phyloP scores from a whole-genome alignment of 192 early-diverging fungal genomes.

The Backusella parvicylindrica region DNA sequence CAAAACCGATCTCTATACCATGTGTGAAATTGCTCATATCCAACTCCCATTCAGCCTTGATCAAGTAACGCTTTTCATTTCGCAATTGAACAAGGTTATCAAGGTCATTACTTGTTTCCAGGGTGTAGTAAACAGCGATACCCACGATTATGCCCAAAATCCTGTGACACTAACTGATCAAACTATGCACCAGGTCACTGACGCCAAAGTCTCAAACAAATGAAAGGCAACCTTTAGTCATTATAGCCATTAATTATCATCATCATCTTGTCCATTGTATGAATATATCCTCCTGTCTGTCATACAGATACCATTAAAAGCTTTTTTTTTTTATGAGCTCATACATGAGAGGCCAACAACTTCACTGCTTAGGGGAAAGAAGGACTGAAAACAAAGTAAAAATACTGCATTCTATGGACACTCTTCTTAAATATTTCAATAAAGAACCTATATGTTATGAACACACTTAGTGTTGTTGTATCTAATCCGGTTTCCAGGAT shows the following conservation, averaged over 20 bases:
- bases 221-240: too few relatives aligned
- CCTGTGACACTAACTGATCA: not conserved
- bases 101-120: slow-evolving; percentile 7
- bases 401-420: too few relatives aligned
- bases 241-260: too few relatives aligned
- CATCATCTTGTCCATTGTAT: not conserved
- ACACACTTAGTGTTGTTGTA: too few relatives aligned
- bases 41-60: slow-evolving; percentile 5
- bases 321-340: not conserved
- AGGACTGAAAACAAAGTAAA: too few relatives aligned
- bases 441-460: too few relatives aligned
- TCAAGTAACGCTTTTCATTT: slow-evolving; percentile 6
- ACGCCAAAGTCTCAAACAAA: too few relatives aligned
- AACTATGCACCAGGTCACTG: not conserved
- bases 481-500: too few relatives aligned
- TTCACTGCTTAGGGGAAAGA: not conserved
- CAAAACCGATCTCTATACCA: slow-evolving; percentile 2
- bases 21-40: slow-evolving; percentile 8
- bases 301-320: slow-evolving; percentile 8
- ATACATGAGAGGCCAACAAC: slow-evolving; percentile 1
- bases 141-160: not conserved
- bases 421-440: too few relatives aligned
- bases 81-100: slow-evolving; percentile 7
- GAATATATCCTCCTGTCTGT: not conserved
- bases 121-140: slow-evolving; percentile 7